Evolutionary conservation across 331 rosid genomes (phyloP), one percentile per base, ranked within the genome.

Genomic region (Rhamnella rubrinervis): DNA sequence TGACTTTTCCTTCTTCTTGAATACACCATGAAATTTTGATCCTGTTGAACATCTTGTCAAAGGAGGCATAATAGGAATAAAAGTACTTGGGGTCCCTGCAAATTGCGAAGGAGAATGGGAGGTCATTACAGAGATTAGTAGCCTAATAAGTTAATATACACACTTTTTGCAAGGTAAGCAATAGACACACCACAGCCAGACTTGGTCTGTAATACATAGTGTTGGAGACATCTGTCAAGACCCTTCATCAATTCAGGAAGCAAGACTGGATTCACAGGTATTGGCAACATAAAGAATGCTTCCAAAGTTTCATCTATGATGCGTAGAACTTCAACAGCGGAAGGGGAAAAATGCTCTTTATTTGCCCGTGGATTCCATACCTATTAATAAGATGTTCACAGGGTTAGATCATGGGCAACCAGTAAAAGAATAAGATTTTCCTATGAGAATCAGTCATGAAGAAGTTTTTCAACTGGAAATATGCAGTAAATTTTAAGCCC

Each of bases 21-120:
- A 91, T 63, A 87, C 95, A 28, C 93, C 87, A n/a, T 76, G 83
- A 59, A 86, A 80, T 73, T 87, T 93, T n/a, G 95, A 85, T 65
- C 71, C 77, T 35, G 89, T 76, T n/a, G 96, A 88, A 78, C 98
- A 93, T 77, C 98, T 84, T 19, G 98, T 93, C 88, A 93, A 72
- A 75, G 89, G 83, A 69, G 97, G 98, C 67, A 91, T n/a, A 55
- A 75, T 37, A 11, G 98, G 98, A 69, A 89, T 50, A 74, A 82
- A 91, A 60, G 89, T 77, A 61, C 69, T 78, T 59, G 73, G 80
- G 70, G 80, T 77, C 40, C 97, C 98, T 93, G 86, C 85, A 81
- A 46, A 55, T 31, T 31, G 35, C 5, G 84, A n/a, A 64, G 58
- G 79, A 35, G 35, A 66, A 78, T 61, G 20, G 60, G n/a, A 11